A percentile compares a stretch with the other conserved stretches of the same genome.
phyloP scores from a whole-genome alignment of 2,329 filamentous ascomycete genomes.

The Neophaeococcomyces mojaviensis region DNA sequence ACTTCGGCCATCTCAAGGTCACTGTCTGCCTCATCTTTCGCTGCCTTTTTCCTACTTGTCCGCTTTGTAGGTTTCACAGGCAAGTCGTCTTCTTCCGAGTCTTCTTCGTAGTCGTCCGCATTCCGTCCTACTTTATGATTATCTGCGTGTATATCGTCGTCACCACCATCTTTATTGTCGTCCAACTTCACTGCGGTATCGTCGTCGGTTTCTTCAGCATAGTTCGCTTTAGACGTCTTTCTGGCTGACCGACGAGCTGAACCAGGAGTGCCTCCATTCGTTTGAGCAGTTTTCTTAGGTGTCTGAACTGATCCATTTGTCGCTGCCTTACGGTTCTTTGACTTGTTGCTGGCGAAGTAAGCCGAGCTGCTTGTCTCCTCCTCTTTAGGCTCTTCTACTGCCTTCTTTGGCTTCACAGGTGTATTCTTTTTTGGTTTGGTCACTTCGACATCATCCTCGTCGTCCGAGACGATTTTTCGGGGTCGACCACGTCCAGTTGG shows the following conservation, averaged over 20 bases:
- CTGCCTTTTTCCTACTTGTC: conserved; percentile 15
- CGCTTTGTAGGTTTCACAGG: conserved; percentile 28
- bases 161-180: conserved; percentile 59
- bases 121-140: conserved; percentile 60
- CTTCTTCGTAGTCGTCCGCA: conserved; percentile 65
- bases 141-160: conserved; percentile 78
- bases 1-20: conserved; percentile 20
- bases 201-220: conserved; percentile 36
- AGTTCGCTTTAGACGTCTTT: conserved; percentile 28
- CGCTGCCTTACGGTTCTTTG: conserved; percentile 31
- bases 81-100: conserved; percentile 45
- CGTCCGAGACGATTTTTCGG: conserved; percentile 72
- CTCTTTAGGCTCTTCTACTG: conserved; percentile 40
- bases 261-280: conserved; percentile 27
- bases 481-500: conserved; percentile 31
- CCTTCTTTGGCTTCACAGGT: conserved; percentile 30
- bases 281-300: conserved; percentile 25
- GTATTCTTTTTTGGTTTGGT: conserved; percentile 26
- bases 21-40: conserved; percentile 28
- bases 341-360: conserved; percentile 55
- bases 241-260: conserved; percentile 23
- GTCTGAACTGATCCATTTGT: conserved; percentile 17
- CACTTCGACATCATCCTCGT: conserved; percentile 64
- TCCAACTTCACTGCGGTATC: conserved; percentile 55
- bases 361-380: conserved; percentile 55